phyloP scores from a whole-genome alignment of 768 basidiomycete species.

The Mycena latifolia region DNA sequence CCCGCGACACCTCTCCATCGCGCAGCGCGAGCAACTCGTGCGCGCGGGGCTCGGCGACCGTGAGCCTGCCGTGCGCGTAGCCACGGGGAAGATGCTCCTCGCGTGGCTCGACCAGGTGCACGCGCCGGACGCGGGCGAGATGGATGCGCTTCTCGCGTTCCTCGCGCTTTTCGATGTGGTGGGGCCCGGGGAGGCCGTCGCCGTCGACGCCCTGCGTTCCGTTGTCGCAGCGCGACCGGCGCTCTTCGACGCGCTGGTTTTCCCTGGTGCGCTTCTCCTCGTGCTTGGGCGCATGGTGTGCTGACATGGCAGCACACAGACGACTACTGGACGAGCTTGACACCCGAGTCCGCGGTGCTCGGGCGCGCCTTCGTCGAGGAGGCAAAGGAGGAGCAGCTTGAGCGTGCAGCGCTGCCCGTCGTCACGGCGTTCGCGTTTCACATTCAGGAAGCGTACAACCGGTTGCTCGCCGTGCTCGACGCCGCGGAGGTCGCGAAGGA shows the following conservation, averaged over 20 bases:
- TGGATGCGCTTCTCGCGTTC: constrained; percentile 60
- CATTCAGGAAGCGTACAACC: constrained; percentile 86
- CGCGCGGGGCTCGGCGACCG: constrained; percentile 91
- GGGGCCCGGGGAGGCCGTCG: constrained; percentile 75
- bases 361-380: constrained; percentile 90
- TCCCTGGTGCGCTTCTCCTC: constrained; percentile 68
- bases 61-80: constrained; percentile 84
- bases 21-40: constrained; percentile 88
- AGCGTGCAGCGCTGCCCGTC: constrained; percentile 80
- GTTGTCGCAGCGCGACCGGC: constrained; percentile 82
- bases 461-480: constrained; percentile 55
- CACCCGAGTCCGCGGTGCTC: constrained; percentile 86
- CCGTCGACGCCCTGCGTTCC: constrained; percentile 84
- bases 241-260: constrained; percentile 77
- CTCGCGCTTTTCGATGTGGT: constrained; percentile 71
- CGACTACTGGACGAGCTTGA: constrained; percentile 79
- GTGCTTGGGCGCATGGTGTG: neutral
- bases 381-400: constrained; percentile 77
- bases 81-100: constrained; percentile 82
- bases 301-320: constrained; percentile 54
- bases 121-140: constrained; percentile 57
- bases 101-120: constrained; percentile 83
- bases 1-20: constrained; percentile 78
- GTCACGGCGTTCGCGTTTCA: constrained; percentile 92
- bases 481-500: constrained; percentile 53